Base-by-base conservation (phyloP, 2,329 filamentous ascomycete species). In the Diplodia sapinea region DNA sequence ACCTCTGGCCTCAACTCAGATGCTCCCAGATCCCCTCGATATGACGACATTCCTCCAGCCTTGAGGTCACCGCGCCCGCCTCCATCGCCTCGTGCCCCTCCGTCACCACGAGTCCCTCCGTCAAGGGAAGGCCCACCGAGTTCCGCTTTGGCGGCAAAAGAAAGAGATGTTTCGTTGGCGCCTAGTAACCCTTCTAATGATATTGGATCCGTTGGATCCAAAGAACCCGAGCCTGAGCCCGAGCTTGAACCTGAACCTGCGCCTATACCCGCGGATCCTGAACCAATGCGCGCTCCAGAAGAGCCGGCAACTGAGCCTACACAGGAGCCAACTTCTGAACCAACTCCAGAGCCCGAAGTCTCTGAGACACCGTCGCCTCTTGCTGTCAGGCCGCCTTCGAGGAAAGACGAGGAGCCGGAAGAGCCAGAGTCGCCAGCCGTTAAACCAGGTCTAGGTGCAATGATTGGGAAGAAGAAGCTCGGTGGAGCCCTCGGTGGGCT, bases 391-490 rank as follows among this genome's bases (percentile, higher is more conserved):
- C 62, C 49, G 9, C 20, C 29, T 23, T 54, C 62, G 1, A 50
- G 62, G 84, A 83, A 79, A 78, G 81, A 73, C 78, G 85, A 86
- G 33, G 84, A 85, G 54, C 57, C 63, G 29, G 26, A 59, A 50
- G 77, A 79, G 36, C 82, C 85, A 2, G 43, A 36, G 71, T 83
- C 92, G 17, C 92, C 93, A 20, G 93, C 85, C 2, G 43, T 23
- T 71, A 83, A 92, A n/a, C 92, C 93, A 20, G 93, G 93, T 0
- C 84, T 96, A 7, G 93, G 93, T 0, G 92, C 93, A 1, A 97
- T 97, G 94, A 90, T 97, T 73, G 94, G 92, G 79, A 88, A 90
- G 70, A 92, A 92, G 75, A 87, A 86, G 69, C 49, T 63, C 4
- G 65, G 33, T 17, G 38, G 20, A 1, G 36, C 36, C 8, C 36